phyloP scores from a whole-genome alignment of 768 basidiomycete genomes.

The Lactarius sanguifluus region DNA sequence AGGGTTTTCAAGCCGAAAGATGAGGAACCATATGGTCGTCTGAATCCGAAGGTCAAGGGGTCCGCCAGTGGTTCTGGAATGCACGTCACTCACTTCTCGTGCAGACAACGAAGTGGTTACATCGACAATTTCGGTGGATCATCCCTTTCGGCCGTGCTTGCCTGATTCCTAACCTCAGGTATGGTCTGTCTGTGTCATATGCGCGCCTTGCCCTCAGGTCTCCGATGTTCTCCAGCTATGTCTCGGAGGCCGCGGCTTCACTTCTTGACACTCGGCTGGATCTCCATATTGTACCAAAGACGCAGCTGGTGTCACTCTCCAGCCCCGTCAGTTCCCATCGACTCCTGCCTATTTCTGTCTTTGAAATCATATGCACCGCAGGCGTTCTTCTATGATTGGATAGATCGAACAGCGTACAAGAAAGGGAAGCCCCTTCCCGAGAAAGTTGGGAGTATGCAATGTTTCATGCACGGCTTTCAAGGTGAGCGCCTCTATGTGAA shows the following conservation, averaged over 20 bases:
- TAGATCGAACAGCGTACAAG: constrained; percentile 77
- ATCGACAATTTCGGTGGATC: constrained; percentile 85
- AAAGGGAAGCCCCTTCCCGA: constrained; percentile 82
- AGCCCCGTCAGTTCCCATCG: constrained; percentile 48
- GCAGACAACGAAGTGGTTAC: constrained; percentile 87
- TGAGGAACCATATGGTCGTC: constrained; percentile 83
- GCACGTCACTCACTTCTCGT: constrained; percentile 9
- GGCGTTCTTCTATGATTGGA: constrained; percentile 94
- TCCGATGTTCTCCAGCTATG: constrained; percentile 53
- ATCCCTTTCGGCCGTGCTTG: constrained; percentile 89
- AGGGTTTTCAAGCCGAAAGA: constrained; percentile 94
- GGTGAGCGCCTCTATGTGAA: constrained; percentile 41
- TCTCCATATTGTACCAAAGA: constrained; percentile 81
- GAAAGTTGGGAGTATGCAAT: constrained; percentile 90
- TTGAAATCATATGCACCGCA: constrained; percentile 33
- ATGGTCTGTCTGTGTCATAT: background rate
- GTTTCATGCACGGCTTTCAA: constrained; percentile 80
- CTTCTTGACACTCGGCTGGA: constrained; percentile 72
- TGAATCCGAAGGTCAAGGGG: constrained; percentile 74
- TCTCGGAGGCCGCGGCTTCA: constrained; percentile 88
- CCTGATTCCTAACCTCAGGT: constrained; percentile 88
- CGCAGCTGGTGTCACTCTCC: constrained; percentile 78
- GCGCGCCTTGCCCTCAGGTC: background rate
- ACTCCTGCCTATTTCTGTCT: background rate
- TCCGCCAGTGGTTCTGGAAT: constrained; percentile 5